phyloP scores from a whole-genome alignment of 768 basidiomycete genomes.

The Mrakia frigida region DNA sequence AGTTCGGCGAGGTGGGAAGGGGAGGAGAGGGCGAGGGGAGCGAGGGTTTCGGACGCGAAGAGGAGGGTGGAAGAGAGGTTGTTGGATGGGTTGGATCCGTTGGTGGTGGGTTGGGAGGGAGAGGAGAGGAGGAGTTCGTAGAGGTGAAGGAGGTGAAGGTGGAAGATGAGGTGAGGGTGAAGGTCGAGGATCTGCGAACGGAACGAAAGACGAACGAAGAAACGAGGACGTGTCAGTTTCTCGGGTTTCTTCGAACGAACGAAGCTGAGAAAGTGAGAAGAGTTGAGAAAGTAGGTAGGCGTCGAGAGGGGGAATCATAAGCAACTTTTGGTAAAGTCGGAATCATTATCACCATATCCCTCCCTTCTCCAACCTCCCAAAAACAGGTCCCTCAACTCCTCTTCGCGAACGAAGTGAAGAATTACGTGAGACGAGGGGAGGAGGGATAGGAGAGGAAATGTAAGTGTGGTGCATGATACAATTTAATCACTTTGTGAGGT shows the following conservation, averaged over 20 bases:
- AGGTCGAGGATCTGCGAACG: slow-evolving; percentile 83
- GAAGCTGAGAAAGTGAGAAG: not conserved
- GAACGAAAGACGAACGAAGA: not conserved
- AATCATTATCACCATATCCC: slow-evolving; percentile 18
- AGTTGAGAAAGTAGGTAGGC: not conserved
- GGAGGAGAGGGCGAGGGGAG: slow-evolving; percentile 89
- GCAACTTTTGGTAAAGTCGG: slow-evolving; percentile 16
- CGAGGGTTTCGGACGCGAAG: slow-evolving; percentile 90
- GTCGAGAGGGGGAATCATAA: not conserved
- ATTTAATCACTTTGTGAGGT: slow-evolving; percentile 63
- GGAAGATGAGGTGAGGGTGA: slow-evolving; percentile 88
- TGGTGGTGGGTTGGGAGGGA: not conserved
- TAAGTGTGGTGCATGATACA: slow-evolving; percentile 99
- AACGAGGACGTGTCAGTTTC: not conserved
- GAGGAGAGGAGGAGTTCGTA: slow-evolving; percentile 90
- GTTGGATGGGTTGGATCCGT: not conserved
- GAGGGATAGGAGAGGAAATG: not conserved
- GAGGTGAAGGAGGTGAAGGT: slow-evolving; percentile 88
- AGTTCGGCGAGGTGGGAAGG: slow-evolving; percentile 88
- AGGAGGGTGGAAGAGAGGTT: slow-evolving; percentile 68
- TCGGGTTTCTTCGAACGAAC: not conserved
- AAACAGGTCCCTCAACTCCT: not conserved
- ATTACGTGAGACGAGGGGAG: not conserved
- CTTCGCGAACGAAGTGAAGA: not conserved
- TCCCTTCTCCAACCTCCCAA: not conserved